Evolutionary conservation across 257 asterid genomes (phyloP).

Genomic region (Echium plantagineum): DNA sequence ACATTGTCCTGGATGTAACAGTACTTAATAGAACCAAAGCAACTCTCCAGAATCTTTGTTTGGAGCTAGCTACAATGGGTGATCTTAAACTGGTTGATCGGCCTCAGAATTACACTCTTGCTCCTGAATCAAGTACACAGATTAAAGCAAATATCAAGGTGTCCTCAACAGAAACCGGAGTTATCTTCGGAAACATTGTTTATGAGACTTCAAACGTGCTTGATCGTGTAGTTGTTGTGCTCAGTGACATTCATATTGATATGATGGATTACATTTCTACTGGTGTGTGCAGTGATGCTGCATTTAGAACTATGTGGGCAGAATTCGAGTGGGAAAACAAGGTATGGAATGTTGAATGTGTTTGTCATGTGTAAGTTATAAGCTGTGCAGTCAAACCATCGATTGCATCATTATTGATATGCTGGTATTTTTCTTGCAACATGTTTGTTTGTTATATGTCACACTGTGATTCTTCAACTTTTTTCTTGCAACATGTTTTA

Average conservation of each 20-base stretch:
- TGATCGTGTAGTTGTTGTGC: conserved; percentile 83
- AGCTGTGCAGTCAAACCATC: too few species aligned
- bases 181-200: conserved; percentile 87
- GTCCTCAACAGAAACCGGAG: conserved; percentile 95
- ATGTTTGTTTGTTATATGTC: too few species aligned
- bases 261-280: conserved; percentile 98
- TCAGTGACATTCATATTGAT: conserved; percentile 91
- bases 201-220: conserved; percentile 88
- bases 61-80: conserved; percentile 96
- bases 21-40: conserved; percentile 79
- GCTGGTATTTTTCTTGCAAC: background rate
- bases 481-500: too few species aligned
- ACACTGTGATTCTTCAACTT: too few species aligned
- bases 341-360: conserved; percentile 27
- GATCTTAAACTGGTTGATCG: conserved; percentile 95
- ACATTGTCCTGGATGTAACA: conserved; percentile 87
- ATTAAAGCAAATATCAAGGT: conserved; percentile 91
- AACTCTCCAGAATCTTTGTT: conserved; percentile 85
- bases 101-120: conserved; percentile 83
- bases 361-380: too few species aligned
- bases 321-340: conserved; percentile 99
- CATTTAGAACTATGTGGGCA: conserved; percentile 96
- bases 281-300: conserved; percentile 80
- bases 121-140: conserved; percentile 90
- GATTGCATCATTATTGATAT: too few species aligned